phyloP scores from a whole-genome alignment of 768 basidiomycete species.

The Crucibulum laeve region DNA sequence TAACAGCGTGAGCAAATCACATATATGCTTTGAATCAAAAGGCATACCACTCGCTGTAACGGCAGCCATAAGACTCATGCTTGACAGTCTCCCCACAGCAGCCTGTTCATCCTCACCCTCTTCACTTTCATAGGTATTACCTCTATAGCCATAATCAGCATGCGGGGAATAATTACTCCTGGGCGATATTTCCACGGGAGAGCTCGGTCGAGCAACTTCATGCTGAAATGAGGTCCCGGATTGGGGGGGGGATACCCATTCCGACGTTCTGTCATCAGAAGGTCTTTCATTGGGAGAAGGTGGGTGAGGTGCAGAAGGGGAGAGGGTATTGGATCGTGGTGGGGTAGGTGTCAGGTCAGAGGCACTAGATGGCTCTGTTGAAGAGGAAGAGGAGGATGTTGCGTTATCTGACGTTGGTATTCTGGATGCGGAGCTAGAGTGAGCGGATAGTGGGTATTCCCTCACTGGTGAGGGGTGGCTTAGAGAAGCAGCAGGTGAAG shows the following conservation, averaged over 20 bases:
- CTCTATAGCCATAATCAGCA: constrained; percentile 10
- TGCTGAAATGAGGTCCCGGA: too few relatives aligned
- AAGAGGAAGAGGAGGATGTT: neutral
- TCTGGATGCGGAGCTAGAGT: neutral
- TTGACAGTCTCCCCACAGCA: constrained; percentile 79
- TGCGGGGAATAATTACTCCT: neutral
- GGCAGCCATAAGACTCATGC: constrained; percentile 91
- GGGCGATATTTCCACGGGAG: too few relatives aligned
- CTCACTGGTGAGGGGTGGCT: constrained; percentile 4
- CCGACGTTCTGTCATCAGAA: too few relatives aligned
- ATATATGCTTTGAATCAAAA: constrained; percentile 5
- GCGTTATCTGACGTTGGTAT: neutral
- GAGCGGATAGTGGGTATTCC: neutral
- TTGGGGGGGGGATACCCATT: too few relatives aligned
- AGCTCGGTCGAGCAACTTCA: too few relatives aligned
- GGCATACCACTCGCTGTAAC: constrained; percentile 72
- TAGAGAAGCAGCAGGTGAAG: constrained; percentile 12
- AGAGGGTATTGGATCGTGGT: too few relatives aligned
- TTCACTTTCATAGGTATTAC: constrained; percentile 17
- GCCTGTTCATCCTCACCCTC: constrained; percentile 60
- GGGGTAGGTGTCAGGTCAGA: too few relatives aligned
- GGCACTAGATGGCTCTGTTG: too few relatives aligned
- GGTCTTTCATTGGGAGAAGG: too few relatives aligned
- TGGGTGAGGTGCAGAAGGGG: too few relatives aligned
- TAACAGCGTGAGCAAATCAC: constrained; percentile 7